phyloP scores from a whole-genome alignment of 352 stramenopile genomes.

The Pythium rishiriense region DNA sequence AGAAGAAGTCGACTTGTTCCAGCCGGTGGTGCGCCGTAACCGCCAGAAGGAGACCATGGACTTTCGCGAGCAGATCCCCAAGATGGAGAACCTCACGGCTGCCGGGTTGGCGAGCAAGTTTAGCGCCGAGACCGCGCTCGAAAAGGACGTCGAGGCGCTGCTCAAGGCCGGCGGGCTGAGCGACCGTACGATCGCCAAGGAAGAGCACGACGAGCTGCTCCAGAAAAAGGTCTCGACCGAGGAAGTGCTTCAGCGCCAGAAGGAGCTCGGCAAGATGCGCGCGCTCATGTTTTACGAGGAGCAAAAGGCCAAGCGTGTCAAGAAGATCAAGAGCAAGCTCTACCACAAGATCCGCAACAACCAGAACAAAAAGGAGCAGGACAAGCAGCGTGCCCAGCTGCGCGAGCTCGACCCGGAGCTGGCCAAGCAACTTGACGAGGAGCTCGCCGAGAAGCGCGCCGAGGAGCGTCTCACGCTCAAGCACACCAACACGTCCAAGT shows the following conservation, averaged over 20 bases:
- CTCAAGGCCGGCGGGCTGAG: constrained; percentile 62
- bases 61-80: constrained; percentile 89
- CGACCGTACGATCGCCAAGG: constrained; percentile 48
- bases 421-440: constrained; percentile 71
- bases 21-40: constrained; percentile 90
- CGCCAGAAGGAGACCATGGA: constrained; percentile 94
- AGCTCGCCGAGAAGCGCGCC: constrained; percentile 90
- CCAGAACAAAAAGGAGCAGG: constrained; percentile 84
- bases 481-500: constrained; percentile 98
- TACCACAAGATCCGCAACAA: constrained; percentile 98
- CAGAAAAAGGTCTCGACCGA: constrained; percentile 69
- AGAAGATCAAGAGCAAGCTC: constrained; percentile 99
- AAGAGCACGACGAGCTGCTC: constrained; percentile 72
- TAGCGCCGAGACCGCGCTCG: constrained; percentile 88
- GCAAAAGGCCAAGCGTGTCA: constrained; percentile 97
- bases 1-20: constrained; percentile 90
- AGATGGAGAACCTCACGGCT: constrained; percentile 77
- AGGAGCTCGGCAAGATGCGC: constrained; percentile 95
- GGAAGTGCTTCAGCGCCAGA: constrained; percentile 86
- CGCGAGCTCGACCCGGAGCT: constrained; percentile 77
- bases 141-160: constrained; percentile 77
- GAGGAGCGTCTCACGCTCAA: constrained; percentile 97
- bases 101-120: constrained; percentile 93
- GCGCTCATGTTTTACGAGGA: constrained; percentile 99
- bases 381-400: constrained; percentile 84